Base-by-base conservation (phyloP, 2,329 filamentous ascomycete genomes). In the Rugonectria rugulosa region DNA sequence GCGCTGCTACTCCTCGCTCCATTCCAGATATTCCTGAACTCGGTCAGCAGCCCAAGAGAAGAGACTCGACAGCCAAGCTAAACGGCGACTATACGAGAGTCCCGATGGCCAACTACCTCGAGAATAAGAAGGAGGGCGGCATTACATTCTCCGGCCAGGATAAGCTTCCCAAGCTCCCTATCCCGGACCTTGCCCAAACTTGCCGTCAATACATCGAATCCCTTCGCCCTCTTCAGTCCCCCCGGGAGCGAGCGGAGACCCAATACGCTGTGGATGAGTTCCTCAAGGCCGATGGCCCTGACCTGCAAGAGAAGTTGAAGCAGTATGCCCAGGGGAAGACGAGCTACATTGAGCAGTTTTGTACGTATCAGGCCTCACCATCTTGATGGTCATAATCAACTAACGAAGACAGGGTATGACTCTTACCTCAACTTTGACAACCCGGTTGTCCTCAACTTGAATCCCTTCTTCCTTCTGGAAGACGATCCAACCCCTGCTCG, bases 291-390 rank as follows among this genome's bases (percentile, higher is more conserved):
- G 93, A 97, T 60, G 95, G 95, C 0, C 91, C 90, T 0, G 86
- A 89, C 40, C 77, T 99, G 42, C 93, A 99, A 71, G 91, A 95
- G 58, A 93, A 89, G 73, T 77, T 98, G 53, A 95, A 93, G 78
- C 87, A 88, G 67, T 99, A 98, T 78, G 93, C 95, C 8, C 87
- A 86, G 43, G 92, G 90, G 38, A 94, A 93, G 76, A 91, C 91
- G 31, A 98, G 94, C 75, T 99, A 97, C 71, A 98, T 99, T 67
- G 95, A 98, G 72, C 95, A 99, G 69, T 99, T 99, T 68, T 99
- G 94, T 97, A 84, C 12, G 57, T 44, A 21, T 11, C 5, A n/a
- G n/a, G n/a, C 15, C 14, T 7, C 29, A 4, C 15, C 34, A 51
- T 31, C 19, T 5, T 7, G 1, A 47, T 21, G 20, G 15, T 43